These are phyloP conservation scores for Alternaria solani DNA, from an alignment of 2,329 filamentous ascomycete species.

Conservation along the genomic window DNA sequence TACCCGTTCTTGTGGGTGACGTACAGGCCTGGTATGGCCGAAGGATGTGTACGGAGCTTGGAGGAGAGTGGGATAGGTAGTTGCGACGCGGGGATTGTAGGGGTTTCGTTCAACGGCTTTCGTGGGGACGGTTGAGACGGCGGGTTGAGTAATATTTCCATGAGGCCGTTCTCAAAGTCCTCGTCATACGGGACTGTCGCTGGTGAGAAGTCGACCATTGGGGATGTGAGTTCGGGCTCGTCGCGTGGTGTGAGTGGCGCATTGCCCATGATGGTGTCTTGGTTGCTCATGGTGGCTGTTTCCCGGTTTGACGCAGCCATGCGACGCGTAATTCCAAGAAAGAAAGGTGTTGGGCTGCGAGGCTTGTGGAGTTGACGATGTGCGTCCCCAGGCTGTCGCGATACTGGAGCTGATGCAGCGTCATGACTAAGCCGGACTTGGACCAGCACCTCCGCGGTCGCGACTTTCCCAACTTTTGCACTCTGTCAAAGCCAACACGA, in stretches of 20 bases:
- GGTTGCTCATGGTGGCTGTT: slow-evolving; percentile 25
- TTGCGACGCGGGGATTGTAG: slow-evolving; percentile 40
- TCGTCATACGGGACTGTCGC: slow-evolving; percentile 55
- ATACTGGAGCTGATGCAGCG: slow-evolving; percentile 4
- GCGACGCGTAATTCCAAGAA: background rate
- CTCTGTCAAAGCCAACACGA: background rate
- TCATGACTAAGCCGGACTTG: slow-evolving; percentile 15
- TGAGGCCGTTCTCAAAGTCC: slow-evolving; percentile 56
- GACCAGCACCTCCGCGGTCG: slow-evolving; percentile 19
- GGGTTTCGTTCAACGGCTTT: slow-evolving; percentile 28
- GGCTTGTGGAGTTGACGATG: background rate
- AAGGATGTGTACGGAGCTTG: slow-evolving; percentile 53
- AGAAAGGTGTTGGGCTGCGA: background rate
- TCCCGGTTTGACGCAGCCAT: background rate
- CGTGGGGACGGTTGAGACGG: slow-evolving; percentile 33
- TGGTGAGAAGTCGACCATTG: slow-evolving; percentile 53
- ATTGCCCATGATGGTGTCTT: slow-evolving; percentile 36
- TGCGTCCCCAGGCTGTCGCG: slow-evolving; percentile 4
- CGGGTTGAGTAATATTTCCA: slow-evolving; percentile 50
- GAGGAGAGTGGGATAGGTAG: slow-evolving; percentile 56
- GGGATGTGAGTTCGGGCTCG: slow-evolving; percentile 39
- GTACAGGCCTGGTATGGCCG: slow-evolving; percentile 54
- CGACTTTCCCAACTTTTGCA: slow-evolving; percentile 7
- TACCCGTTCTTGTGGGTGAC: slow-evolving; percentile 59
- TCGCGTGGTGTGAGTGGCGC: slow-evolving; percentile 46